These are phyloP conservation scores for Coriaria nepalensis DNA, from an alignment of 306 rosid species.

Conservation along the genomic window DNA sequence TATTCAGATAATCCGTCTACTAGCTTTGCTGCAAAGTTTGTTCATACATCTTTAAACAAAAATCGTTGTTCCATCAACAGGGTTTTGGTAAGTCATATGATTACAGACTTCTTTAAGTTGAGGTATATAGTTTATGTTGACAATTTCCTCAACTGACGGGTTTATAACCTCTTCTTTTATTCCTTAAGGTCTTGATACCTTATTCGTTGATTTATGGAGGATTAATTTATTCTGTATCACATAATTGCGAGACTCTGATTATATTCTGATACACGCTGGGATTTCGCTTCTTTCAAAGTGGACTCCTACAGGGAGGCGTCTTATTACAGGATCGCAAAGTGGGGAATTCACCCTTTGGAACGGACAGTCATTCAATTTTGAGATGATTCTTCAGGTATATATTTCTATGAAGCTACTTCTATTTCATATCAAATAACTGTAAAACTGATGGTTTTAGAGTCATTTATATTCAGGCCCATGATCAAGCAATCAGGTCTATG, in stretches of 20 bases:
- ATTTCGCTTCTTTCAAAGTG: constrained; percentile 33
- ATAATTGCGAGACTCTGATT: no score
- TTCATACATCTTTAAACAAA: constrained; percentile 90
- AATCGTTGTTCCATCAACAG: constrained; percentile 87
- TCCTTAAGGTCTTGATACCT: no score
- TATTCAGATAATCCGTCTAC: constrained; percentile 94
- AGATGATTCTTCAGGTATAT: constrained; percentile 95
- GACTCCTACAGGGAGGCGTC: constrained; percentile 98
- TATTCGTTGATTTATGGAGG: no score
- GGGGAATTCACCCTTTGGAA: constrained; percentile 99
- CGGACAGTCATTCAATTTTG: constrained; percentile 97
- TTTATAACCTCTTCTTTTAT: no score
- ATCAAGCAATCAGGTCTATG: constrained; percentile 97
- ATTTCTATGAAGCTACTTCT: neutral
- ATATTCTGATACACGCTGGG: constrained; percentile 17
- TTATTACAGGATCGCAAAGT: constrained; percentile 95
- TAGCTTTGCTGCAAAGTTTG: constrained; percentile 88
- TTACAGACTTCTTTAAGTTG: neutral
- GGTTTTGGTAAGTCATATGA: constrained; percentile 60
- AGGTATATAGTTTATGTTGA: constrained; percentile 4
- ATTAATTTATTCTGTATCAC: no score
- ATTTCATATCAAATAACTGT: constrained; percentile 4
- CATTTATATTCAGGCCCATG: constrained; percentile 60
- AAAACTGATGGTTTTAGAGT: constrained; percentile 13
- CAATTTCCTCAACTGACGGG: neutral